Evolutionary conservation across 257 asterid species (phyloP), one percentile per base, ranked within the genome.

Genomic region (Penstemon eatonii): DNA sequence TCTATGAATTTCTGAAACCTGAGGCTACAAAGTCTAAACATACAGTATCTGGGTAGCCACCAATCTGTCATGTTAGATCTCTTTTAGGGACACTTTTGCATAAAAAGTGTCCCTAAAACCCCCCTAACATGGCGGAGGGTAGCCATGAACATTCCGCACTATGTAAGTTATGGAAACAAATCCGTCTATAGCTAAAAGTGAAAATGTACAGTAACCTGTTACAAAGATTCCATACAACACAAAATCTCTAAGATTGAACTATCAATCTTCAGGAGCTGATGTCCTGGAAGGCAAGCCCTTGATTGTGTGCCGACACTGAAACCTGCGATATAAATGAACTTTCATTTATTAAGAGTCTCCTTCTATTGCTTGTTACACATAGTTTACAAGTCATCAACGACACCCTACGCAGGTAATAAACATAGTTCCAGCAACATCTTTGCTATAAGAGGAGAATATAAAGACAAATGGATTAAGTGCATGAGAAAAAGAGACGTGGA

Each of bases 261-360:
- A 46, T 87, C 87, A 89, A 64, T 88, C 98, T 73, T 90, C 96
- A 8, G 67, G 72, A 56, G 83, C 78, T 4, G 80, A 66, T 18
- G 72, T 67, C 61, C 71, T 59, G 43, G 75, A 81, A 73, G 89
- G 79, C 68, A 93, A 60, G 69, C 99, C 97, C 81, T 87, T 90
- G 78, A 93, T 85, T 19, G 78, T 73, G 73, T 93, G 95, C 73
- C 88, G 87, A 73, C 99, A 90, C 54, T 86, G 95, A 72, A 90
- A 93, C 98, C 98, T 92, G 73, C 59, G 68, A 73, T 8, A 33
- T 10, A 39, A 66, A 37, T 56, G 42, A 73, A 70, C 70, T 69
- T 50, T 2, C 36, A 25, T 42, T 40, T 42, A 25, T 36, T 38
- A 39, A 33, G 43, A 25, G 15, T 39, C 19, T 7, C 8, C 50